Evolutionary conservation across 441 rosid genomes (phyloP).

Genomic region (Erodium moschatum): DNA sequence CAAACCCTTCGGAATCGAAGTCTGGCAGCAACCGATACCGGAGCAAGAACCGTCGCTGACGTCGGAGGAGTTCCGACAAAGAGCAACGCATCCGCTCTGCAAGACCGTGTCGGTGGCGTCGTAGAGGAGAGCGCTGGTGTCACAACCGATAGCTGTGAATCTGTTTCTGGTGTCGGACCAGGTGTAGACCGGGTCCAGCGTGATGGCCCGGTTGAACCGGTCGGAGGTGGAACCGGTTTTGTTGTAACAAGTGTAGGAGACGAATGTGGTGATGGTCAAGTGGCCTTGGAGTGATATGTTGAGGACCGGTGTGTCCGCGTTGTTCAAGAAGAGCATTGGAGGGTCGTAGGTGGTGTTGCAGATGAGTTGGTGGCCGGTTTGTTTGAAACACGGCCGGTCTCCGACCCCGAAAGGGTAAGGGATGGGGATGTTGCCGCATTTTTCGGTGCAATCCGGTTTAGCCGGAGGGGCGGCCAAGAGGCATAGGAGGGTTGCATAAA

Average conservation of each 20-base stretch:
- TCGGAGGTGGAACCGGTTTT: background rate
- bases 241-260: slow-evolving; percentile 12
- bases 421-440: slow-evolving; percentile 19
- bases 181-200: background rate
- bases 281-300: slow-evolving; percentile 14
- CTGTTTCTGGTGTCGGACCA: slow-evolving; percentile 21
- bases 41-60: slow-evolving; percentile 17
- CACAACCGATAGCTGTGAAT: slow-evolving; percentile 25
- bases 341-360: slow-evolving; percentile 1
- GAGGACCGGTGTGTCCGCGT: background rate
- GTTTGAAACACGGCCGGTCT: background rate
- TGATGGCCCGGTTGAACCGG: background rate
- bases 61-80: slow-evolving; percentile 7
- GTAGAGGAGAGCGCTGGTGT: slow-evolving; percentile 9
- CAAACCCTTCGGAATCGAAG: slow-evolving; percentile 19
- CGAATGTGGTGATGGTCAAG: background rate
- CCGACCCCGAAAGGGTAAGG: slow-evolving; percentile 21
- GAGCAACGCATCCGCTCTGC: slow-evolving; percentile 17
- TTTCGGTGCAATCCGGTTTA: background rate
- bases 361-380: background rate
- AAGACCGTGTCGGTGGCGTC: background rate
- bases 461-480: background rate
- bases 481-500: background rate
- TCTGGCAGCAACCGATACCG: slow-evolving; percentile 33
- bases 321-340: background rate